Base-by-base conservation (phyloP, 2,329 filamentous ascomycete genomes). In the Penicillium nordicum region DNA sequence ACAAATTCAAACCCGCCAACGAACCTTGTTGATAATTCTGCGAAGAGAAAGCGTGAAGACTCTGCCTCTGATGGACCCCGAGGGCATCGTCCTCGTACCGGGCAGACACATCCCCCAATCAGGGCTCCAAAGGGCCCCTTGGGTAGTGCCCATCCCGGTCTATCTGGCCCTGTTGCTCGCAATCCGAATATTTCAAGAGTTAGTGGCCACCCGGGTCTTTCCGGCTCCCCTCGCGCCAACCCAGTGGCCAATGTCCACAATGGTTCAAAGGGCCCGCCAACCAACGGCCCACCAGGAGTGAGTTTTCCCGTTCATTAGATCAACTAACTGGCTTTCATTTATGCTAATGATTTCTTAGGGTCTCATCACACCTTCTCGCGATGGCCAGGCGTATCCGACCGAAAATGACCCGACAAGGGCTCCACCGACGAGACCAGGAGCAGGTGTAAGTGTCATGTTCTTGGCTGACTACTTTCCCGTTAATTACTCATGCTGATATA, bases 351-450 rank as follows among this genome's bases (percentile, higher is more conserved):
- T 23, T 34, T 55, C 29, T n/a, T 57, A 76, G 74, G 71, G 68
- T 42, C 64, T 77, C 61, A 69, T 76, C 47, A 72, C 70, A 53
- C 74, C 74, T n/a, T 75, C 74, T 34, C 72, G 73, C 46, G 67
- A 74, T 50, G 67, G 67, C 16, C 71, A 71, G 25, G 68, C 68
- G 3, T 69, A 69, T 60, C 61, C 64, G 11, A 60, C 66, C 69
- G 11, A 54, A 59, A 59, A 61, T n/a, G 57, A 60, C 34, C 30
- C 61, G 21, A 16, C 62, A 18, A 44, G 57, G 30, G 55, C 55
- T n/a, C 55, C 64, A 10, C 57, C 57, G n/a, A 36, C 55, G 18
- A 61, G 57, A 43, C 43, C 63, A 25, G 57, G 47, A 42, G 49
- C 57, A 32, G 55, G 63, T 52, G 69, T 72, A 70, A 57, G 57